phyloP scores from a whole-genome alignment of 306 rosid species.

The Neltuma alba region DNA sequence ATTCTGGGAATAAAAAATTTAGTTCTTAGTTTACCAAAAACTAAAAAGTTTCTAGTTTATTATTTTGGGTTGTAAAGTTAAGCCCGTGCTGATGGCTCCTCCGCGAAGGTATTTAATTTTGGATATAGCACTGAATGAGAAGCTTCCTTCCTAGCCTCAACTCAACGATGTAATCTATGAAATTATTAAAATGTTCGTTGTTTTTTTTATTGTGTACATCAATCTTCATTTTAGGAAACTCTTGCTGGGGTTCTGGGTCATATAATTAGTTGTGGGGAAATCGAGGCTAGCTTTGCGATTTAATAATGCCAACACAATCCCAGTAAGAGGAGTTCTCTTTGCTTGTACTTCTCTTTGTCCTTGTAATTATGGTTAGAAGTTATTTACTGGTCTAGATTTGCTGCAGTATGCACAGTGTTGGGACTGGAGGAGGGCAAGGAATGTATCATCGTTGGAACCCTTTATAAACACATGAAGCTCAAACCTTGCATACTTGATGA shows the following conservation, averaged over 20 bases:
- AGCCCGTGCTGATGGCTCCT: neutral
- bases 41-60: neutral
- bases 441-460: constrained; percentile 85
- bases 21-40: neutral
- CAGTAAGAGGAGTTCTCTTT: neutral
- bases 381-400: constrained; percentile 18
- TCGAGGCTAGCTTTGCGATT: neutral
- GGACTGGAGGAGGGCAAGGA: constrained; percentile 77
- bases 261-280: neutral
- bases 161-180: neutral
- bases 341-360: neutral
- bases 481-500: constrained; percentile 89
- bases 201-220: neutral
- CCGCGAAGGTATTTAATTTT: neutral
- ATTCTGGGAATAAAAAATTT: neutral
- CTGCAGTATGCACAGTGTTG: constrained; percentile 76
- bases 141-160: neutral
- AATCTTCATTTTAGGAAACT: neutral
- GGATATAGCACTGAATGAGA: neutral
- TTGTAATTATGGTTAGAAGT: neutral
- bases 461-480: constrained; percentile 93
- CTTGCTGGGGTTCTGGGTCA: neutral
- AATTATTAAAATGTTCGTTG: neutral
- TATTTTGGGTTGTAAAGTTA: neutral
- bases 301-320: neutral